These are phyloP conservation scores for Ophiostoma sp. DNA, from an alignment of 2,329 filamentous ascomycete species.

Conservation along the genomic window DNA sequence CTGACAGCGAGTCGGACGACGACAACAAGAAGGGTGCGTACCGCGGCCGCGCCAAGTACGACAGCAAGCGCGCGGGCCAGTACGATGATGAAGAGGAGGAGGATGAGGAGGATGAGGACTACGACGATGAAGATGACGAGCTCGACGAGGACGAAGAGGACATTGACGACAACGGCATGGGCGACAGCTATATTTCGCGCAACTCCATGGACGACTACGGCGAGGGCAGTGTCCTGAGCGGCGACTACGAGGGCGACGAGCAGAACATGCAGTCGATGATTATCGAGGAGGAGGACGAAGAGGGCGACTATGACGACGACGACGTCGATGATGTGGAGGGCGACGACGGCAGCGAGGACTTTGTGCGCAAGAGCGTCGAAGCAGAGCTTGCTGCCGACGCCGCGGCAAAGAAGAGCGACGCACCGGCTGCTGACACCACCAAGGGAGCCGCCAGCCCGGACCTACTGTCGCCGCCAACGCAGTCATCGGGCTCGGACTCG, in stretches of 20 bases:
- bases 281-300: constrained; percentile 36
- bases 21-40: constrained; percentile 31
- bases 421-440: neutral
- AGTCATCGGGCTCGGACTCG: constrained; percentile 17
- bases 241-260: constrained; percentile 43
- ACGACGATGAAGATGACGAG: constrained; percentile 41
- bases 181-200: constrained; percentile 42
- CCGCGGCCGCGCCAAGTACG: constrained; percentile 13
- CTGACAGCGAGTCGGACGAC: constrained; percentile 66
- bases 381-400: constrained; percentile 9
- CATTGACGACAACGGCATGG: constrained; percentile 42
- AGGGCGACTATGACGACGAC: constrained; percentile 35
- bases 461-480: neutral
- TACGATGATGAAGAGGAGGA: constrained; percentile 32
- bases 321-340: constrained; percentile 40
- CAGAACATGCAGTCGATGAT: constrained; percentile 40
- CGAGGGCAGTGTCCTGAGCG: constrained; percentile 41
- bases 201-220: constrained; percentile 37
- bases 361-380: constrained; percentile 9
- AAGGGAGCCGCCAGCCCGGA: neutral
- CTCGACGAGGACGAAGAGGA: constrained; percentile 40
- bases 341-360: constrained; percentile 23
- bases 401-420: neutral
- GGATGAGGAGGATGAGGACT: constrained; percentile 37
- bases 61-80: constrained; percentile 9